A percentile compares a stretch with the other conserved stretches of the same genome.
These are phyloP conservation scores for Arachnopeziza araneosa DNA, from an alignment of 2,329 filamentous ascomycete species.

Conservation along the genomic window DNA sequence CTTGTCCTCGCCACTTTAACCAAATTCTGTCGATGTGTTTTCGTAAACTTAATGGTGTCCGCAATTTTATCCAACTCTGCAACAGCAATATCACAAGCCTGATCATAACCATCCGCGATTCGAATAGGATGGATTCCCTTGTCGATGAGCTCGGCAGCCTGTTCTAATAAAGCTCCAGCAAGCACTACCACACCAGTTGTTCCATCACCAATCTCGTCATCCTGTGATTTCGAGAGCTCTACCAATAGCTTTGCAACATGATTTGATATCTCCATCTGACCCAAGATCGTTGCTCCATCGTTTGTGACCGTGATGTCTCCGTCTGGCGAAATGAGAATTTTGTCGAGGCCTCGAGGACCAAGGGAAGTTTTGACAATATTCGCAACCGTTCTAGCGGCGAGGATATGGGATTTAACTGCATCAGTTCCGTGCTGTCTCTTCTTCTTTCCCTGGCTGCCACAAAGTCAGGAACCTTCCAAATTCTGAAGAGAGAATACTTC, in stretches of 20 bases:
- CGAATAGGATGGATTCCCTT: slow-evolving; percentile 99
- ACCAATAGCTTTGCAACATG: slow-evolving; percentile 96
- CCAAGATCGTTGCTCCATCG: slow-evolving; percentile 94
- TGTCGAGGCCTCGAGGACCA: slow-evolving; percentile 92
- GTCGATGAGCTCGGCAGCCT: slow-evolving; percentile 96
- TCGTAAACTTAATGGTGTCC: slow-evolving; percentile 82
- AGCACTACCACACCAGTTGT: slow-evolving; percentile 97
- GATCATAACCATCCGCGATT: slow-evolving; percentile 96
- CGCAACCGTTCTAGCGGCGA: slow-evolving; percentile 90
- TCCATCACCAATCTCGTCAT: slow-evolving; percentile 97
- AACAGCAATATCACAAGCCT: slow-evolving; percentile 94
- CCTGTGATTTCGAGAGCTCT: slow-evolving; percentile 95
- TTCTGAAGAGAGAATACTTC: slow-evolving; percentile 33
- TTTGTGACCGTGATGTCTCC: slow-evolving; percentile 99
- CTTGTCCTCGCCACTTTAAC: slow-evolving; percentile 94
- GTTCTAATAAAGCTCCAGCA: slow-evolving; percentile 89
- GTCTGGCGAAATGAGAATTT: slow-evolving; percentile 97
- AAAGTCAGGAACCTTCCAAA: slow-evolving; percentile 13
- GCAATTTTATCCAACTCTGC: slow-evolving; percentile 89
- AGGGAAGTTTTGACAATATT: slow-evolving; percentile 97
- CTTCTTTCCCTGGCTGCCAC: slow-evolving; percentile 84
- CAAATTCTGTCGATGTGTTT: slow-evolving; percentile 75
- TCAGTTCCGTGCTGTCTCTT: slow-evolving; percentile 95
- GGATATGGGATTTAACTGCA: slow-evolving; percentile 96
- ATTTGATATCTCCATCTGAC: slow-evolving; percentile 98